Conservation (phyloP, 1,139 yeast genomes). For the Yamadazyma oceani region DNA sequence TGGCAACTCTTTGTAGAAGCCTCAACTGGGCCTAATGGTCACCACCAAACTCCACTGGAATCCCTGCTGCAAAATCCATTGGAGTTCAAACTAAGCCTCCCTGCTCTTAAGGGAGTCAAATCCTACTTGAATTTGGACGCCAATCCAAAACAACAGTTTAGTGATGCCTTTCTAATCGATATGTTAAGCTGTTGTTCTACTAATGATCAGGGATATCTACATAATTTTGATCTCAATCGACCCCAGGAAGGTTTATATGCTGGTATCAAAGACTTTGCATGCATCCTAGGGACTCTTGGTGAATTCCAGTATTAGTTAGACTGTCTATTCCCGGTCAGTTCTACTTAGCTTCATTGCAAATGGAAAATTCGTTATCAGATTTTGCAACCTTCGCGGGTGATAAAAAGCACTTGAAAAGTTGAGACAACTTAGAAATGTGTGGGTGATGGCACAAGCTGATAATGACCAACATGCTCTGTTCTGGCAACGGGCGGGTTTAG, state of each 20-base stretch:
- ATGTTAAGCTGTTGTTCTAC: slow-evolving; percentile 42
- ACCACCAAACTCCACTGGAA: no score
- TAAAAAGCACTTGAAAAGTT: no score
- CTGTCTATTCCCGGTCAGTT: no score
- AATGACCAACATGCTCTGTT: no score
- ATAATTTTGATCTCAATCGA: slow-evolving; percentile 31
- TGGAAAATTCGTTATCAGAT: no score
- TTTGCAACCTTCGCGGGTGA: no score
- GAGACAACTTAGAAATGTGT: no score
- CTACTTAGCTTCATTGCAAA: no score
- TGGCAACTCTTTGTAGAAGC: slow-evolving; percentile 38
- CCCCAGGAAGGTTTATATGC: slow-evolving; percentile 30
- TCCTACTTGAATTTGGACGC: slow-evolving; percentile 27
- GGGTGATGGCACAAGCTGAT: not conserved
- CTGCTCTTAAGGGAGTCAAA: slow-evolving; percentile 35
- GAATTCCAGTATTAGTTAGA: slow-evolving; percentile 29
- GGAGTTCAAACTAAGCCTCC: slow-evolving; percentile 27
- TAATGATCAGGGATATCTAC: slow-evolving; percentile 28
- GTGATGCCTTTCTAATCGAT: slow-evolving; percentile 41
- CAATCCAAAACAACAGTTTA: slow-evolving; percentile 17
- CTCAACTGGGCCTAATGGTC: no score
- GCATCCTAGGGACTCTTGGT: slow-evolving; percentile 42
- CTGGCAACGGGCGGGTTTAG: no score
- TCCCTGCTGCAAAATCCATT: slow-evolving; percentile 9
- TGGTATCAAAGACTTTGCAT: slow-evolving; percentile 44